Evolutionary conservation across 768 basidiomycete species (phyloP).

Genomic region (Suillus americanus): DNA sequence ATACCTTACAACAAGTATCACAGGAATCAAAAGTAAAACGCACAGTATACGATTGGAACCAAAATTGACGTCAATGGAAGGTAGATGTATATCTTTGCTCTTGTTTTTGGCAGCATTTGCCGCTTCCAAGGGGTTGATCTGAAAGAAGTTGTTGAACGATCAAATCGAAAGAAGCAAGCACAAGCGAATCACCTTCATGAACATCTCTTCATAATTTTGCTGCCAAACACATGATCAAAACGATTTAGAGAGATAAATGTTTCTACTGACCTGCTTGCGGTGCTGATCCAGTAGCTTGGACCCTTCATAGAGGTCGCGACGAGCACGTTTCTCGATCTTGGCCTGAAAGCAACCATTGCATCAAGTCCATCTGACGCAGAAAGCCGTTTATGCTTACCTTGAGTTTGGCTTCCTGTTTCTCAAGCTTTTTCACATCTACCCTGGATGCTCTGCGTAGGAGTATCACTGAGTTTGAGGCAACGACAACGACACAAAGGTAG

Average conservation of each 20-base stretch:
- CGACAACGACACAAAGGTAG: not conserved
- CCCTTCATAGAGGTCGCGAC: constrained; percentile 90
- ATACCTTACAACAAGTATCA: constrained; percentile 3
- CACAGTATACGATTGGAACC: constrained; percentile 92
- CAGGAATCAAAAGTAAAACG: constrained; percentile 20
- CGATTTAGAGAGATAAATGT: not conserved
- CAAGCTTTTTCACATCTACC: constrained; percentile 93
- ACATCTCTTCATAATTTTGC: constrained; percentile 99
- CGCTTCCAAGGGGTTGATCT: constrained; percentile 93
- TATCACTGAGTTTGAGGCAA: constrained; percentile 7
- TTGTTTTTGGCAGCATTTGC: constrained; percentile 81
- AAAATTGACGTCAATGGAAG: constrained; percentile 95
- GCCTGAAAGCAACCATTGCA: constrained; percentile 47
- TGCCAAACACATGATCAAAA: constrained; percentile 31
- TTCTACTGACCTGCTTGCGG: constrained; percentile 70
- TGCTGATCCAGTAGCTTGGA: constrained; percentile 92
- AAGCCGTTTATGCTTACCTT: constrained; percentile 44
- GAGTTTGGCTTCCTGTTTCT: constrained; percentile 96
- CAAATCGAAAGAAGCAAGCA: not conserved
- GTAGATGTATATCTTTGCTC: constrained; percentile 95
- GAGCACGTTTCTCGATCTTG: constrained; percentile 95
- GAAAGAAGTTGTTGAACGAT: not conserved
- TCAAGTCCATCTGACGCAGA: not conserved
- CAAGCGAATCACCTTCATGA: constrained; percentile 75
- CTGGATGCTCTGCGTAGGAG: constrained; percentile 67